These are phyloP conservation scores for Aspergillus affinis DNA, from an alignment of 495 filamentous ascomycete genomes.

Conservation along the genomic window DNA sequence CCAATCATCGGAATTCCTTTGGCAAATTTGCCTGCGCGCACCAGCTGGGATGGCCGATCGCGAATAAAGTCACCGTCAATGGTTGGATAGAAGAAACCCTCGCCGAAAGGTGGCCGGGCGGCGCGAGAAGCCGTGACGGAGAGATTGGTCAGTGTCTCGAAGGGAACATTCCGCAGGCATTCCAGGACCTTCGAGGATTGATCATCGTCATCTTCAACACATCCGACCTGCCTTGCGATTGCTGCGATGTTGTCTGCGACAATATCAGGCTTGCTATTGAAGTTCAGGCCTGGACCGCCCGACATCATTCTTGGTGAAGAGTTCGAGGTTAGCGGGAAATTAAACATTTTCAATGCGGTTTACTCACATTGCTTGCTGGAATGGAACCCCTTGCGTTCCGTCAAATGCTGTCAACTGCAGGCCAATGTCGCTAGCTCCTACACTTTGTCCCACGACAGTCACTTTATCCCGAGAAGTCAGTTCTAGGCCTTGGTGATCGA, in stretches of 20 bases:
- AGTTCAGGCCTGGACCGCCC: conserved; percentile 39
- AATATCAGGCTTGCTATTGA: conserved; percentile 38
- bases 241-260: conserved; percentile 34
- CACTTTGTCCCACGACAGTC: conserved; percentile 31
- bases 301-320: conserved; percentile 37
- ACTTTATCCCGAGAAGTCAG: conserved; percentile 7
- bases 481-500: background rate
- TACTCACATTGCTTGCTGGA: conserved; percentile 17
- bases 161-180: conserved; percentile 31
- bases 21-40: conserved; percentile 32
- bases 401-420: conserved; percentile 41
- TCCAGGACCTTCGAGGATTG: conserved; percentile 21
- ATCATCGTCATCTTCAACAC: conserved; percentile 19
- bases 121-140: conserved; percentile 21
- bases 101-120: conserved; percentile 29
- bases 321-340: background rate
- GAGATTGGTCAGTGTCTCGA: conserved; percentile 30
- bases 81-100: conserved; percentile 33
- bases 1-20: conserved; percentile 35
- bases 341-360: background rate
- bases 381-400: conserved; percentile 19
- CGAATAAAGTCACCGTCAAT: conserved; percentile 42
- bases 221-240: conserved; percentile 27
- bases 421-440: conserved; percentile 37
- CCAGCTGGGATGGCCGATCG: conserved; percentile 34